A percentile compares a stretch with the other conserved stretches of the same genome.
phyloP scores from a whole-genome alignment of 352 stramenopile genomes.

The Globisporangium abappressorium region DNA sequence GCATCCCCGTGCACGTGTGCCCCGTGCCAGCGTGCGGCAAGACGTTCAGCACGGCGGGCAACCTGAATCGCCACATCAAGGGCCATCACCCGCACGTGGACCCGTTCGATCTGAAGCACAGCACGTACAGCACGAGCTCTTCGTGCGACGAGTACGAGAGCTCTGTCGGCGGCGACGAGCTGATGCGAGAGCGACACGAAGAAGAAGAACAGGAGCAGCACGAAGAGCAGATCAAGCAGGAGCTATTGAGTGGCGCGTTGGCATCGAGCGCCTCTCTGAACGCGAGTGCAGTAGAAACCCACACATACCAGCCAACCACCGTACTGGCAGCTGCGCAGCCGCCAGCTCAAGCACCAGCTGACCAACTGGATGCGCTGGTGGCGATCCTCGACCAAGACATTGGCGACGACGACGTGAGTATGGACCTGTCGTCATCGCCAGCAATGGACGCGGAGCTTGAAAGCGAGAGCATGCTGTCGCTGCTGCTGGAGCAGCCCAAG shows the following conservation, averaged over 20 bases:
- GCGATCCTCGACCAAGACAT: constrained; percentile 33
- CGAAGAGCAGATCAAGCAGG: neutral
- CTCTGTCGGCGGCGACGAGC: constrained; percentile 25
- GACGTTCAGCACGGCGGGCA: constrained; percentile 59
- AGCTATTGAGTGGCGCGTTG: neutral
- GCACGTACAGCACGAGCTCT: constrained; percentile 9
- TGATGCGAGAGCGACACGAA: constrained; percentile 10
- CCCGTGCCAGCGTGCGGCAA: constrained; percentile 40
- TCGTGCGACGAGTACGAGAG: constrained; percentile 29
- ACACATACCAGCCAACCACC: neutral
- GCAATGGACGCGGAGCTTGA: neutral
- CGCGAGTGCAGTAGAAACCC: neutral
- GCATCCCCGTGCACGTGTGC: constrained; percentile 45
- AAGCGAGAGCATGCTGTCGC: constrained; percentile 7
- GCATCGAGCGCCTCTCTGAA: neutral
- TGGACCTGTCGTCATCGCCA: neutral
- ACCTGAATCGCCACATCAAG: constrained; percentile 62
- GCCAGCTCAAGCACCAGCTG: neutral
- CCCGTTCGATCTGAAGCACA: constrained; percentile 11
- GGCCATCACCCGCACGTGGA: constrained; percentile 41
- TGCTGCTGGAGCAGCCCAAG: constrained; percentile 11
- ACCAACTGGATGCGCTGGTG: constrained; percentile 40
- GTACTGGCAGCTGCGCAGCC: neutral
- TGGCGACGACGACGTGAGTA: neutral
- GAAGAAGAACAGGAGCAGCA: constrained; percentile 1